phyloP scores from a whole-genome alignment of 768 basidiomycete species.

The Tremella mesenterica region DNA sequence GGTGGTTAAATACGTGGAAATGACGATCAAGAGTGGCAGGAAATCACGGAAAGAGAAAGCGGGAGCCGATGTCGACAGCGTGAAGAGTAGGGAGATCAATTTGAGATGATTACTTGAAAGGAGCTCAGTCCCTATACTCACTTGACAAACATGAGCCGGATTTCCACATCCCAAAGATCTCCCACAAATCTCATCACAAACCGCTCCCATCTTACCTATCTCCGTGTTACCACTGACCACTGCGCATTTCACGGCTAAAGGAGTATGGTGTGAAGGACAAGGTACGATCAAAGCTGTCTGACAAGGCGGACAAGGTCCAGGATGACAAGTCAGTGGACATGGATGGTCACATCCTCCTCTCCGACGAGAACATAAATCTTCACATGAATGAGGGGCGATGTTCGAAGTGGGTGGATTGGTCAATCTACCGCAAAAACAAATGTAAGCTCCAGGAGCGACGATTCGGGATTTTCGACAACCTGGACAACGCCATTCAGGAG shows the following conservation, averaged over 20 bases:
- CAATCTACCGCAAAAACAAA: slow-evolving; percentile 29
- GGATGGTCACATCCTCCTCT: slow-evolving; percentile 59
- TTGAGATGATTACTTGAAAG: too few species aligned
- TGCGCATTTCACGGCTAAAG: slow-evolving; percentile 48
- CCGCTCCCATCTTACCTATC: slow-evolving; percentile 27
- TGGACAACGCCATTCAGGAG: slow-evolving; percentile 69
- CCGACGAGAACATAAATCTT: slow-evolving; percentile 40
- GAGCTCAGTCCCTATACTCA: too few species aligned
- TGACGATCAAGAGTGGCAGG: too few species aligned
- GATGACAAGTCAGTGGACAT: slow-evolving; percentile 78
- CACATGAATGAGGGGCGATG: slow-evolving; percentile 44
- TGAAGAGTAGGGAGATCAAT: too few species aligned
- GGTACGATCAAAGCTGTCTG: slow-evolving; percentile 63
- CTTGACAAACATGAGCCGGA: slow-evolving; percentile 56
- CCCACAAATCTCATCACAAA: slow-evolving; percentile 47
- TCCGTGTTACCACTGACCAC: slow-evolving; percentile 29
- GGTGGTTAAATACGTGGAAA: too few species aligned
- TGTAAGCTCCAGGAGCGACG: slow-evolving; percentile 53
- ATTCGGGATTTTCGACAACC: slow-evolving; percentile 79
- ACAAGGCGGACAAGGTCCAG: slow-evolving; percentile 94
- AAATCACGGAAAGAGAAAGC: too few species aligned
- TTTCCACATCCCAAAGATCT: slow-evolving; percentile 54
- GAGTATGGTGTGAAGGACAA: slow-evolving; percentile 67
- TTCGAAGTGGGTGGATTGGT: slow-evolving; percentile 19
- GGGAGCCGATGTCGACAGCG: neutral